Evolutionary conservation across 1,284 basidiomycete species (phyloP).

Genomic region (Pseudozyma pruni): DNA sequence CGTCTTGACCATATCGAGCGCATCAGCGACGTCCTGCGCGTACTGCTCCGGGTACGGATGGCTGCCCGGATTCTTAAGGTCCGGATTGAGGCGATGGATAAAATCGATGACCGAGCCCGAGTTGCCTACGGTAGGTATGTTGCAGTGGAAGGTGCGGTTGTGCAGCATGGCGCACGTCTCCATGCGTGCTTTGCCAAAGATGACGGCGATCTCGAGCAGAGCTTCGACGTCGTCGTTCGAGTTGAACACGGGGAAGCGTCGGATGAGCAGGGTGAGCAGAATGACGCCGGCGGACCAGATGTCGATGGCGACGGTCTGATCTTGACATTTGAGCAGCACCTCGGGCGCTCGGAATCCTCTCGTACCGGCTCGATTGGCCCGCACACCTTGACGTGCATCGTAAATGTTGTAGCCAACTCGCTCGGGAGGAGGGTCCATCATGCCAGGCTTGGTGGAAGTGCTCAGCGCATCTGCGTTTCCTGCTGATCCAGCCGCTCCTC

Average conservation of each 20-base stretch:
- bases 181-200: constrained; percentile 85
- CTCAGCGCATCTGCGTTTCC: constrained; percentile 69
- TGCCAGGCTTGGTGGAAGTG: constrained; percentile 21
- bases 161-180: constrained; percentile 88
- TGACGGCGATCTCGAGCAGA: constrained; percentile 88
- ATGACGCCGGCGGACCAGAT: constrained; percentile 96
- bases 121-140: constrained; percentile 49
- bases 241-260: constrained; percentile 94
- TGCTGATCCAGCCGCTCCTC: not conserved
- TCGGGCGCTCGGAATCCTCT: constrained; percentile 97
- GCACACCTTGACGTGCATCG: constrained; percentile 76
- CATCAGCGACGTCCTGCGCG: constrained; percentile 52
- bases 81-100: constrained; percentile 59
- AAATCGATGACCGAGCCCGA: constrained; percentile 55
- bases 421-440: constrained; percentile 63
- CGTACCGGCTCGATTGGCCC: constrained; percentile 96
- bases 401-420: constrained; percentile 60
- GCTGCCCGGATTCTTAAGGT: constrained; percentile 40
- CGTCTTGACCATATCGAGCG: constrained; percentile 57
- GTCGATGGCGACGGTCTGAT: constrained; percentile 92
- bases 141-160: constrained; percentile 69
- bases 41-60: constrained; percentile 59
- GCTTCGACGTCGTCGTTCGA: constrained; percentile 95
- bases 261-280: constrained; percentile 87
- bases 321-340: constrained; percentile 92